phyloP scores from a whole-genome alignment of 345 rosid genomes.

The Hevea brasiliensis region DNA sequence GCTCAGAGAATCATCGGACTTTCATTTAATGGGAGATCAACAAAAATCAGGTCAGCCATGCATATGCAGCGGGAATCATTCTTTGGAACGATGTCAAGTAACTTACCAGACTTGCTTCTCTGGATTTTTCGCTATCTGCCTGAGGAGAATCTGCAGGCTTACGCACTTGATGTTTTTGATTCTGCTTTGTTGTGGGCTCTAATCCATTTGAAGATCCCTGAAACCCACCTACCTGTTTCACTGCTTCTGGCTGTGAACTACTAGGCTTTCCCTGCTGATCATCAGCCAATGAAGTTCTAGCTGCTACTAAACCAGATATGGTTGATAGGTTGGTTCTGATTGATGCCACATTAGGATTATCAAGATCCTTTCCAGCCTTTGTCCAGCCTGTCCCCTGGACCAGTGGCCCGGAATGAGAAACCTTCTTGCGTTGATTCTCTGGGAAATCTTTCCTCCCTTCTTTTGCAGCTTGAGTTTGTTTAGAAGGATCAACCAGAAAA shows the following conservation, averaged over 20 bases:
- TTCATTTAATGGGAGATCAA: neutral
- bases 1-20: neutral
- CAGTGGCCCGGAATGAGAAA: slow-evolving; percentile 63
- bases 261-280: slow-evolving; percentile 33
- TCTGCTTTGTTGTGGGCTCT: slow-evolving; percentile 36
- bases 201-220: slow-evolving; percentile 27
- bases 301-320: slow-evolving; percentile 48
- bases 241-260: slow-evolving; percentile 28
- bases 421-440: slow-evolving; percentile 38
- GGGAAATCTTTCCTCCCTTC: slow-evolving; percentile 40
- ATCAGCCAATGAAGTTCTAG: slow-evolving; percentile 42
- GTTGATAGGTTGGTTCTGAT: slow-evolving; percentile 39
- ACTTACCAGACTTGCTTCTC: slow-evolving; percentile 49
- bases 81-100: neutral
- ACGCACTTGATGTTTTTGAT: slow-evolving; percentile 25
- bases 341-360: slow-evolving; percentile 28
- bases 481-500: slow-evolving; percentile 37
- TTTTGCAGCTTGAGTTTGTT: slow-evolving; percentile 34
- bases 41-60: neutral
- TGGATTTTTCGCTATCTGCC: slow-evolving; percentile 33
- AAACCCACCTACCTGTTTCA: slow-evolving; percentile 29
- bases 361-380: slow-evolving; percentile 37
- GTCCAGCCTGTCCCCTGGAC: slow-evolving; percentile 36
- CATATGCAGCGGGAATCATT: neutral
- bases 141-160: slow-evolving; percentile 36